Percentiles rank a stretch among this genome's conserved stretches.
Conservation (phyloP, 306 rosid species). For the Cucurbita ficifolia region DNA sequence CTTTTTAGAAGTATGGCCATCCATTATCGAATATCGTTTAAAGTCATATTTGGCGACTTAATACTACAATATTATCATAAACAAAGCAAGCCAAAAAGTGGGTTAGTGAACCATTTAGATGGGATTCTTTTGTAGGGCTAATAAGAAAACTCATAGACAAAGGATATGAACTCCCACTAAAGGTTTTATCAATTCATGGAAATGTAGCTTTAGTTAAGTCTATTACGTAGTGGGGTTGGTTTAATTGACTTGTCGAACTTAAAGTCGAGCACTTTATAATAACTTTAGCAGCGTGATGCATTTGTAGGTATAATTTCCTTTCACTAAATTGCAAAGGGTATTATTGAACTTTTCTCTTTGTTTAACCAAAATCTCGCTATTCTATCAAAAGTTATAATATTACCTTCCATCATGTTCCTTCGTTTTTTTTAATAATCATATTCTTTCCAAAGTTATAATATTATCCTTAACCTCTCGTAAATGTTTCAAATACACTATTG, state of each 20-base stretch:
- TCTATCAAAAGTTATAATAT: no score
- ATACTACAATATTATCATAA: neutral
- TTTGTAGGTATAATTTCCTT: neutral
- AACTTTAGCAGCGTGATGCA: neutral
- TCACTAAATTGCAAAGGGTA: no score
- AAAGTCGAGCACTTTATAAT: neutral
- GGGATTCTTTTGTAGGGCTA: neutral
- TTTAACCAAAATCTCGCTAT: no score
- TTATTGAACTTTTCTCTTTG: no score
- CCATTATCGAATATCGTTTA: conserved; percentile 4
- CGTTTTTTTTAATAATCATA: no score
- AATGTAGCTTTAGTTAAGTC: neutral
- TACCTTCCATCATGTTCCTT: no score
- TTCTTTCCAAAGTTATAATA: no score
- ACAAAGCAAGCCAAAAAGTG: neutral
- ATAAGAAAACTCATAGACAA: neutral
- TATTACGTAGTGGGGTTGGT: neutral
- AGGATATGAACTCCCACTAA: neutral
- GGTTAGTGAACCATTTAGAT: neutral
- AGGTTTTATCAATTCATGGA: neutral
- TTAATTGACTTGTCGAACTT: neutral
- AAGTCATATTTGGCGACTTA: neutral
- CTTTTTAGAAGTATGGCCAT: conserved; percentile 24
- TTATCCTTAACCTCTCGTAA: no score
- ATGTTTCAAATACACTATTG: no score